Percentiles rank a stretch among this genome's conserved stretches.
These are phyloP conservation scores for Trichoderma arundinaceum DNA, from an alignment of 2,329 filamentous ascomycete genomes.

Conservation along the genomic window DNA sequence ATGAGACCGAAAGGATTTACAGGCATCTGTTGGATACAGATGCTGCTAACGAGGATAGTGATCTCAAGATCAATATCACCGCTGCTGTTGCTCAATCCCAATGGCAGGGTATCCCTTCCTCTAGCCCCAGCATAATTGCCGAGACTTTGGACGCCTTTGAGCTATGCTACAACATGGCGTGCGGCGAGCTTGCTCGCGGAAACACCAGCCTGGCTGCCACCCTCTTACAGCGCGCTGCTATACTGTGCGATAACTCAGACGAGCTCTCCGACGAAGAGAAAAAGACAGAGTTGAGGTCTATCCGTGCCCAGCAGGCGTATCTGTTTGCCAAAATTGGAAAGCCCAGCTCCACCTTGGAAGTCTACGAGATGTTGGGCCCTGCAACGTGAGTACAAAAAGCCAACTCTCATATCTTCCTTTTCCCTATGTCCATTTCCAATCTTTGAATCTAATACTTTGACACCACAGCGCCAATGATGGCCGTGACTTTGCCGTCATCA, in stretches of 20 bases:
- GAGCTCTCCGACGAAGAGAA: slow-evolving; percentile 78
- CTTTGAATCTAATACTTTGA: background rate
- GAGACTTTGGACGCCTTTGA: slow-evolving; percentile 74
- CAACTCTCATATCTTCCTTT: background rate
- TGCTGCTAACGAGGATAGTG: slow-evolving; percentile 64
- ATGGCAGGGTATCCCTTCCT: slow-evolving; percentile 63
- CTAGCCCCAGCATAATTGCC: slow-evolving; percentile 56
- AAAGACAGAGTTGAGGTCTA: slow-evolving; percentile 73
- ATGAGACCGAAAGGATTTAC: slow-evolving; percentile 69
- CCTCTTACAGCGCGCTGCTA: slow-evolving; percentile 71
- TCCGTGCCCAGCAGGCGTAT: slow-evolving; percentile 77
- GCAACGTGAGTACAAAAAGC: slow-evolving; percentile 59
- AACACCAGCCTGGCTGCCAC: slow-evolving; percentile 68
- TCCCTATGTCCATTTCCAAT: background rate
- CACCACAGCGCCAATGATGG: slow-evolving; percentile 50
- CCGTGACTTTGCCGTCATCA: slow-evolving; percentile 67
- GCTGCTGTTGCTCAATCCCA: slow-evolving; percentile 75
- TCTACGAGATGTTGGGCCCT: slow-evolving; percentile 67
- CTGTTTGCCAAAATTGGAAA: slow-evolving; percentile 71
- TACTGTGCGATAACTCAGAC: slow-evolving; percentile 74
- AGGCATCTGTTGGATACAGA: slow-evolving; percentile 56
- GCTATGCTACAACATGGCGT: slow-evolving; percentile 80
- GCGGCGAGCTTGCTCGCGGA: slow-evolving; percentile 71
- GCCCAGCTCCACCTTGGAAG: slow-evolving; percentile 65
- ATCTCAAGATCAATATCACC: slow-evolving; percentile 76